A percentile compares a stretch with the other conserved stretches of the same genome.
These are phyloP conservation scores for Oenanthe javanica DNA, from an alignment of 140 eudicot species.

Conservation along the genomic window DNA sequence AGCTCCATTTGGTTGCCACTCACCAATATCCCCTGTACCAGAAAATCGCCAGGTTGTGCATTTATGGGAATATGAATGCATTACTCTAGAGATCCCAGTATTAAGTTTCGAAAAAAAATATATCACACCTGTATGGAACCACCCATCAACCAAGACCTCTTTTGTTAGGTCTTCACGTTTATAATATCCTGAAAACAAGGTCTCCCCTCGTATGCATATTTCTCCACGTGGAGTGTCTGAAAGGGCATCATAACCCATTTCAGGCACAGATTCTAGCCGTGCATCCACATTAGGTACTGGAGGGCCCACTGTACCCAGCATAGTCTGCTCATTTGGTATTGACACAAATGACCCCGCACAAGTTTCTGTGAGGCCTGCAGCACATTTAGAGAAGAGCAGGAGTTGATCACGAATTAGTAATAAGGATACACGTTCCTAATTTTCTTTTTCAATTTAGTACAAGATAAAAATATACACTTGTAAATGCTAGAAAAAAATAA, in stretches of 20 bases:
- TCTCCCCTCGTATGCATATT: constrained; percentile 73
- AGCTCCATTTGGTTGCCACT: constrained; percentile 93
- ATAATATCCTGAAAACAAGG: constrained; percentile 80
- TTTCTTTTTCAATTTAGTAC: background rate
- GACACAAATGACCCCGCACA: constrained; percentile 97
- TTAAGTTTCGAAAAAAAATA: background rate
- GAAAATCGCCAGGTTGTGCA: background rate
- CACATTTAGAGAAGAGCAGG: constrained; percentile 2
- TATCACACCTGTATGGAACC: constrained; percentile 91
- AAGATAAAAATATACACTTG: background rate
- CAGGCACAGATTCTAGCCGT: constrained; percentile 90
- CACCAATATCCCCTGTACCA: constrained; percentile 83
- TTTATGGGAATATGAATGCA: background rate
- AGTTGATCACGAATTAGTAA: background rate
- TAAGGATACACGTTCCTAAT: background rate
- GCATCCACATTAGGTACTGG: constrained; percentile 91
- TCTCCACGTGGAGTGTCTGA: constrained; percentile 84
- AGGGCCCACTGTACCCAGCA: constrained; percentile 98
- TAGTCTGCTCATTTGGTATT: constrained; percentile 57
- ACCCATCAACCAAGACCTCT: constrained; percentile 89
- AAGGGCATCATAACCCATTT: constrained; percentile 91
- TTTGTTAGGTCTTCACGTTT: constrained; percentile 94
- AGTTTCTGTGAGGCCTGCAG: constrained; percentile 84
- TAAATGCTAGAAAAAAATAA: background rate
- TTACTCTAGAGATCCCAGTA: background rate